Conservation (phyloP, 495 filamentous ascomycete species). For the Endocarpon pusillum region DNA sequence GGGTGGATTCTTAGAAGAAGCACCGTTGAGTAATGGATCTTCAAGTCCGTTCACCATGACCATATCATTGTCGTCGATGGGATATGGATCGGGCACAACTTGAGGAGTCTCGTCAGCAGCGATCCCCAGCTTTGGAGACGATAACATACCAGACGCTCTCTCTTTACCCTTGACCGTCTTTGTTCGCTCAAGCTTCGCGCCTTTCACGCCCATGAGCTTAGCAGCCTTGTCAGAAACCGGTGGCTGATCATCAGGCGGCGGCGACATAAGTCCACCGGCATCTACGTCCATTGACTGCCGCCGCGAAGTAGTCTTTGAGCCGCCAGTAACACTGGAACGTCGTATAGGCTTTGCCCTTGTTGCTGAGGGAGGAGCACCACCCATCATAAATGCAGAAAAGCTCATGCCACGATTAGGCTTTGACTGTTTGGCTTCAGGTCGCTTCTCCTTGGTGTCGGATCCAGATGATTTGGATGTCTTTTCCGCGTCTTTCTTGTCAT, state of each 20-base stretch:
- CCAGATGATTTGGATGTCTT: slow-evolving; percentile 25
- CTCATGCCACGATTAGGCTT: slow-evolving; percentile 29
- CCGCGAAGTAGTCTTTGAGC: slow-evolving; percentile 25
- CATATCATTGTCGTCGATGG: slow-evolving; percentile 40
- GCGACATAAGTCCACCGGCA: slow-evolving; percentile 30
- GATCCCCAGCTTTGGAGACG: no score
- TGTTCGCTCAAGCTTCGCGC: slow-evolving; percentile 20
- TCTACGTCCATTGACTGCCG: slow-evolving; percentile 34
- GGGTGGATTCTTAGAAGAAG: slow-evolving; percentile 2
- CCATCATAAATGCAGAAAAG: slow-evolving; percentile 36
- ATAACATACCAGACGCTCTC: slow-evolving; percentile 22
- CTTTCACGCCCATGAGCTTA: slow-evolving; percentile 37
- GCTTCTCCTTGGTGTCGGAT: slow-evolving; percentile 34
- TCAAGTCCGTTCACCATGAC: slow-evolving; percentile 37
- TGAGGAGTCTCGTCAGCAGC: not conserved
- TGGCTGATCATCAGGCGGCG: slow-evolving; percentile 32
- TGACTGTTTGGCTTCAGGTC: slow-evolving; percentile 21
- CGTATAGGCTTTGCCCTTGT: slow-evolving; percentile 28
- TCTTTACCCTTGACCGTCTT: slow-evolving; percentile 19
- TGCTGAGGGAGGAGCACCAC: slow-evolving; percentile 26
- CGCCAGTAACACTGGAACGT: slow-evolving; percentile 19
- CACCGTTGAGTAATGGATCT: slow-evolving; percentile 20
- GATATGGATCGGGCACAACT: slow-evolving; percentile 39
- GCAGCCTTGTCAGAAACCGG: slow-evolving; percentile 38
- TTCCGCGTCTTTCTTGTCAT: slow-evolving; percentile 28